Evolutionary conservation across 208 protist genomes (phyloP), one percentile per base, ranked within the genome.

Genomic region (Trypanosoma congolense): DNA sequence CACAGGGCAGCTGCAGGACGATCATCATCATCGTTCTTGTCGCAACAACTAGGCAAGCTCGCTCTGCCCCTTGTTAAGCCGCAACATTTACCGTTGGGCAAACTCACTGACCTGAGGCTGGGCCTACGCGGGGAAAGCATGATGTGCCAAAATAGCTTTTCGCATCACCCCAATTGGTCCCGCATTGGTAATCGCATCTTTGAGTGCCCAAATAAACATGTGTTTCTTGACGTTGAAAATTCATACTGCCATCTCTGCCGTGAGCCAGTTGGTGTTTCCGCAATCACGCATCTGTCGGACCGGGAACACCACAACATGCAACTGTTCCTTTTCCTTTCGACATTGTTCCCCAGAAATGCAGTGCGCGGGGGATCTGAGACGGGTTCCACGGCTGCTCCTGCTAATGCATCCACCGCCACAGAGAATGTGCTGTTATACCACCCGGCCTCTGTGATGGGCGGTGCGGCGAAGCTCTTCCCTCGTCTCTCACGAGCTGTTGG

Each of bases 181-280:
- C 18, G 25, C 0, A 31, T 50, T 8, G 25, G 25, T 33, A 50
- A 50, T 33, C 29, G 45, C 31, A 50, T 50, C 8, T 50, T 50
- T 50, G 45, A 50, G n/a, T 50, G 10, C 1, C 45, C 45, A 31
- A 50, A 50, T 31, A 50, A 50, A 50, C 24, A 50, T 50, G 16
- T 31, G 5, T 50, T 50, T 16, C 6, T 26, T 10, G 45, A 50
- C 16, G 8, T 25, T 50, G 31, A 18, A 33, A 25, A 14, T 31
- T 50, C 16, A 25, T 50, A 28, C 14, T 50, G 45, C 28, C 45
- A 50, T 50, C 31, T 50, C 4, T 50, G 45, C 45, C 45, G 45
- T 2, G 45, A 50, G 28, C 45, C 45, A 31, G 5, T 50, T 4
- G 45, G 45, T 21, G 18, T 50, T 50, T 50, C 45, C n/a, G 16